Conservation (phyloP, 2,329 filamentous ascomycete species). For the Triangularia setosa region DNA sequence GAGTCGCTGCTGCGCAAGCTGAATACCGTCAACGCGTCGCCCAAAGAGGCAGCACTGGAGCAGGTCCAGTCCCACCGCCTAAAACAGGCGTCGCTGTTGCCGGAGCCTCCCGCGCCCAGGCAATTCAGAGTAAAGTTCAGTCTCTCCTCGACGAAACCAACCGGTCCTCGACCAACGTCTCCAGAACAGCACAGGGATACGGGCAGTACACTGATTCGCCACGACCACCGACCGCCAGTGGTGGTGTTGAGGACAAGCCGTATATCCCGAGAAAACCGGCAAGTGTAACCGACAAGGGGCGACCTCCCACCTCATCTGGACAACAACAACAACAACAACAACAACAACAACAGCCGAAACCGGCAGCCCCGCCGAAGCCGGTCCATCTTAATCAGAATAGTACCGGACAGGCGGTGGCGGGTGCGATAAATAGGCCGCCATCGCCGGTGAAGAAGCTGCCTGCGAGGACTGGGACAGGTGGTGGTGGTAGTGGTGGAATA, state of each 20-base stretch:
- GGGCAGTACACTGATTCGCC: conserved; percentile 71
- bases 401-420: conserved; percentile 30
- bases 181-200: conserved; percentile 80
- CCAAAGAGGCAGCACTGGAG: conserved; percentile 41
- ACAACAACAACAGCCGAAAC: conserved; percentile 32
- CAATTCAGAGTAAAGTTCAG: conserved; percentile 89
- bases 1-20: conserved; percentile 82
- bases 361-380: conserved; percentile 59
- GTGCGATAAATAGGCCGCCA: conserved; percentile 30
- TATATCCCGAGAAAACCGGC: conserved; percentile 50
- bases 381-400: conserved; percentile 55
- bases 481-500: not conserved
- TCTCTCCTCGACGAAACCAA: conserved; percentile 76
- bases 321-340: not conserved
- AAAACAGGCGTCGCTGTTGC: conserved; percentile 45
- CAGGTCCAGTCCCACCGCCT: conserved; percentile 42
- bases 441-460: conserved; percentile 43
- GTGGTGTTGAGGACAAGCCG: conserved; percentile 30
- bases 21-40: conserved; percentile 78
- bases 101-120: conserved; percentile 64
- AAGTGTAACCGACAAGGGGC: conserved; percentile 4
- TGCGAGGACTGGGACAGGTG: conserved; percentile 15
- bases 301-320: too few relatives aligned
- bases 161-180: conserved; percentile 52
- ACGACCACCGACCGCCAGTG: conserved; percentile 32